Base-by-base conservation (phyloP, 495 filamentous ascomycete genomes). In the Penicillium turbatum region DNA sequence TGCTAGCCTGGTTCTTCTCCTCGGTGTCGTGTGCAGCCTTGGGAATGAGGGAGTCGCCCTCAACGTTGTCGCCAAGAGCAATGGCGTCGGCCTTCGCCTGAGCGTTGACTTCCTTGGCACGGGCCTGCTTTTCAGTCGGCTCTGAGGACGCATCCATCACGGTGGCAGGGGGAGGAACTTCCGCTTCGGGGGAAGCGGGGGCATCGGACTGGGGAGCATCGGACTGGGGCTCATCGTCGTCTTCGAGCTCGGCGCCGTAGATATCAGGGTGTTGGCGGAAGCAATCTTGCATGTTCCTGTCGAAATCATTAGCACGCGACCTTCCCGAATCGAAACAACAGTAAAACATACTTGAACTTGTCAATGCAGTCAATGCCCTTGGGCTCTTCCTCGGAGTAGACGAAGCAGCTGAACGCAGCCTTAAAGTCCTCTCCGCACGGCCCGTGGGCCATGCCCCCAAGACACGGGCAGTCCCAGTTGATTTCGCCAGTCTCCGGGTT, bases 311-410 rank as follows among this genome's bases (percentile, higher is more conserved):
- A 63, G 52, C 15, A 54, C 40, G 19, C 3, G 27, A 17, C 15
- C 7, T 15, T 21, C 27, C 5, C 10, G n/a, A n/a, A n/a, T 29
- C n/a, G 38, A 35, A 12, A 6, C 16, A 32, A 27, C 29, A 12
- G 12, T 11, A 29, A 24, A 39, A 52, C 77, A 48, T 77, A 92
- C 91, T 93, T 92, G 81, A 97, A 98, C 75, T 91, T 92, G 11
- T 96, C 91, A 67, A 98, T 95, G 73, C 93, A 98, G 54, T 97
- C 93, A 70, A 97, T 91, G 5, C 93, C 93, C 81, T 98, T 98
- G n/a, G 91, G 89, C 57, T 98, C 93, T 63, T 96, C 91, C 21
- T 82, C 83, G 5, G 88, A 93, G 75, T 85, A 95, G 6, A 98
- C 88, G 66, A 98, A 98, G 78, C 93, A 98, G 82, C 89, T 95